Percentiles rank a stretch among this genome's conserved stretches.
Conservation (phyloP, 176 grass and related monocot genomes). For the Microstegium vimineum region DNA sequence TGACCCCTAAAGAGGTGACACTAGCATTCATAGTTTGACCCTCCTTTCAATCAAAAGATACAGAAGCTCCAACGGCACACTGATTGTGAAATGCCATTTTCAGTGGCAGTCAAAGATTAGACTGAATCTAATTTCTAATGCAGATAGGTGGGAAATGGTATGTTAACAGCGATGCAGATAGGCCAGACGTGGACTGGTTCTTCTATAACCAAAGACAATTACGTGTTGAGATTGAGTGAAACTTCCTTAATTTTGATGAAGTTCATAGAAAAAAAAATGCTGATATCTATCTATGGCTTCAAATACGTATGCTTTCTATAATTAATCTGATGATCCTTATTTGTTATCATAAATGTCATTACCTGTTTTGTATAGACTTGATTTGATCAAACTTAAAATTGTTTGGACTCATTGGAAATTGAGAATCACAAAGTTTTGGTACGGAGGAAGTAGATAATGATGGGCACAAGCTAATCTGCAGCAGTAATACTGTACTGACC, state of each 20-base stretch:
- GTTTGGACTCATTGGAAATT: background rate
- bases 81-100: background rate
- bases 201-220: background rate
- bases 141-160: background rate
- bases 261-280: too few species aligned
- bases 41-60: background rate
- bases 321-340: too few species aligned
- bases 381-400: background rate
- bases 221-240: background rate
- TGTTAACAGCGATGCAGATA: background rate
- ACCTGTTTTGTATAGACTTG: background rate
- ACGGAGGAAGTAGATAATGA: background rate
- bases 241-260: background rate
- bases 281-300: too few species aligned
- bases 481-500: background rate
- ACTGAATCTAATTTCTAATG: background rate
- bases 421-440: too few species aligned
- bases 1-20: conserved; percentile 34
- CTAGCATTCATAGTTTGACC: conserved; percentile 35
- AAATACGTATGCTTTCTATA: too few species aligned
- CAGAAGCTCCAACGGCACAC: background rate
- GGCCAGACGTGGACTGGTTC: background rate
- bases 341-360: too few species aligned
- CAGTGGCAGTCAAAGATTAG: background rate
- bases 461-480: background rate